Conservation (phyloP, 2,329 filamentous ascomycete species). For the Botryotinia narcissicola region DNA sequence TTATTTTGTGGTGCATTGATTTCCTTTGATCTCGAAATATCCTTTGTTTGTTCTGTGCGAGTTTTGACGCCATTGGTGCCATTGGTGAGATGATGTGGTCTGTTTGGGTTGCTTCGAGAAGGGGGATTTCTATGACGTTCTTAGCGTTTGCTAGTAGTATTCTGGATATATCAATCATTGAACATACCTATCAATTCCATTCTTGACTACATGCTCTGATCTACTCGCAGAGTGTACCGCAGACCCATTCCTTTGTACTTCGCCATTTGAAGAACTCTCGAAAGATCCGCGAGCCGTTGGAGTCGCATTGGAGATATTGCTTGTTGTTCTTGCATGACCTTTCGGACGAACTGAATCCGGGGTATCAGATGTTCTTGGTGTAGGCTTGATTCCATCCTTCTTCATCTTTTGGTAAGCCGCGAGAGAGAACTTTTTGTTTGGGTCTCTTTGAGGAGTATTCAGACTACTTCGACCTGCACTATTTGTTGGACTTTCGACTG, state of each 20-base stretch:
- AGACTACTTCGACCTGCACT: slow-evolving; percentile 34
- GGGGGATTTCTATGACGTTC: slow-evolving; percentile 7
- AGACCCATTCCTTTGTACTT: slow-evolving; percentile 29
- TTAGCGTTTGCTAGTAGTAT: neutral
- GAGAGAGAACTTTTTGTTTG: slow-evolving; percentile 37
- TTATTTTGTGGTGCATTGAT: neutral
- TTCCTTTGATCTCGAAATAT: slow-evolving; percentile 13
- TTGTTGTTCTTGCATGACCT: slow-evolving; percentile 28
- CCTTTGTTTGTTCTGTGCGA: slow-evolving; percentile 6
- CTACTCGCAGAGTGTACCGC: slow-evolving; percentile 14
- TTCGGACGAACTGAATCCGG: slow-evolving; percentile 23
- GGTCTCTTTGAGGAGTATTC: slow-evolving; percentile 33
- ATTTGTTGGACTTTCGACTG: slow-evolving; percentile 28
- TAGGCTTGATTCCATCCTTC: slow-evolving; percentile 33
- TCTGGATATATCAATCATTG: neutral
- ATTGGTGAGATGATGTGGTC: slow-evolving; percentile 49
- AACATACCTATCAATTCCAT: slow-evolving; percentile 19
- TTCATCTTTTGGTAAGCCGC: slow-evolving; percentile 38
- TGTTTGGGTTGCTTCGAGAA: slow-evolving; percentile 44
- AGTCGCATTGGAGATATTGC: slow-evolving; percentile 25
- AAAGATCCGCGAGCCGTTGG: slow-evolving; percentile 30
- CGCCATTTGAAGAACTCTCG: slow-evolving; percentile 26
- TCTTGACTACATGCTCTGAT: slow-evolving; percentile 17
- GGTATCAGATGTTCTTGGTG: slow-evolving; percentile 23
- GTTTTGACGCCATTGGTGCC: slow-evolving; percentile 23